These are phyloP conservation scores for Polyporus tsugae DNA, from an alignment of 1,284 basidiomycete genomes.

Conservation along the genomic window DNA sequence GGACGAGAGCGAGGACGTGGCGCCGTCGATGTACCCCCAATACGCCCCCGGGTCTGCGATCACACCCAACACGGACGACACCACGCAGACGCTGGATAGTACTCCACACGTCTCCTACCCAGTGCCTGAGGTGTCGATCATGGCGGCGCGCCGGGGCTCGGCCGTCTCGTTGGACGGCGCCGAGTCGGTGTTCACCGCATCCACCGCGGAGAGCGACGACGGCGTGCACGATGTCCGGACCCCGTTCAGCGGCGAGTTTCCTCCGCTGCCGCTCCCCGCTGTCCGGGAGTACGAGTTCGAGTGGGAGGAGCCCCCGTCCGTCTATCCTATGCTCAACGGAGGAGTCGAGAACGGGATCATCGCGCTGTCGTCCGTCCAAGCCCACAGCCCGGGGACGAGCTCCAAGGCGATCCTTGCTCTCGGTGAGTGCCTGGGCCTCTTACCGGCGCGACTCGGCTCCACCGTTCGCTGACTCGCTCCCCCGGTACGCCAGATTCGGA, in stretches of 20 bases:
- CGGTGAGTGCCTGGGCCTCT: neutral
- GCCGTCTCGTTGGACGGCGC: slow-evolving; percentile 11
- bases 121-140: neutral
- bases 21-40: neutral
- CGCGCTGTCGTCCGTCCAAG: neutral
- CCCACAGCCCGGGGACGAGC: neutral
- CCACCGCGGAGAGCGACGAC: slow-evolving; percentile 56
- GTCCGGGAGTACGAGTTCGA: slow-evolving; percentile 8
- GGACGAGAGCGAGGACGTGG: neutral
- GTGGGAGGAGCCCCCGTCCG: neutral
- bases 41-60: neutral
- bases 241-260: slow-evolving; percentile 8
- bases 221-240: slow-evolving; percentile 49
- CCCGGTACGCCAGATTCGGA: neutral
- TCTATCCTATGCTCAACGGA: neutral
- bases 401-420: neutral
- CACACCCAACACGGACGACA: neutral
- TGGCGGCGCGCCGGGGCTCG: neutral
- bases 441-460: neutral
- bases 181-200: slow-evolving; percentile 10
- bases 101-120: neutral
- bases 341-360: neutral
- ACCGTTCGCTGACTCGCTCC: neutral
- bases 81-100: neutral
- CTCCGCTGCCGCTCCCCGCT: neutral